Evolutionary conservation across 2,329 filamentous ascomycete genomes (phyloP).

Genomic region (Fusarium tupiense): DNA sequence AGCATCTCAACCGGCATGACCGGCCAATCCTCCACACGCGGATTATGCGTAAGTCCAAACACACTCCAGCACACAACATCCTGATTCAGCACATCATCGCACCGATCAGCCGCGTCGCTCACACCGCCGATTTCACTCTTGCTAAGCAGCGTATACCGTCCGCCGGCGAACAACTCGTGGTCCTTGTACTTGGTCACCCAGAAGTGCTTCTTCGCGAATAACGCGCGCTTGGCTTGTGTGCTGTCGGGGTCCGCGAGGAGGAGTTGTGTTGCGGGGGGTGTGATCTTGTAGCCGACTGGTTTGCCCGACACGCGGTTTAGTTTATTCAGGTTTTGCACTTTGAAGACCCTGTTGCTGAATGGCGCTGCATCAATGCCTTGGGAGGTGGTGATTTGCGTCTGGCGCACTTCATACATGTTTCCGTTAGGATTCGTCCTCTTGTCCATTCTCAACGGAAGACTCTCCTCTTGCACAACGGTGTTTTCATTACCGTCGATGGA

Average conservation of each 20-base stretch:
- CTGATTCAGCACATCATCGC: constrained; percentile 14
- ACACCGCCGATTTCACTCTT: constrained; percentile 10
- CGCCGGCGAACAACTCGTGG: constrained; percentile 56
- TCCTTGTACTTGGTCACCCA: constrained; percentile 60
- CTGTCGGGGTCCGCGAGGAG: constrained; percentile 54
- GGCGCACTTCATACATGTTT: constrained; percentile 53
- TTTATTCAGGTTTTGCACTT: constrained; percentile 57
- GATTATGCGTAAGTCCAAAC: constrained; percentile 11
- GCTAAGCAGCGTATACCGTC: constrained; percentile 49
- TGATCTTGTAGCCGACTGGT: constrained; percentile 60
- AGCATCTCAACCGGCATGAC: constrained; percentile 19
- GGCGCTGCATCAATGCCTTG: constrained; percentile 61
- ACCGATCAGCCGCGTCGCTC: constrained; percentile 3
- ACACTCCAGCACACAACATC: constrained; percentile 20
- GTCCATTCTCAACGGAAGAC: constrained; percentile 55
- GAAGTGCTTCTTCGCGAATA: constrained; percentile 56
- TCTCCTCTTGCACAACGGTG: constrained; percentile 58
- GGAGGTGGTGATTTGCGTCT: constrained; percentile 56
- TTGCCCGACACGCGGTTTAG: constrained; percentile 56
- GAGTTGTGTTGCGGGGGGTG: constrained; percentile 51
- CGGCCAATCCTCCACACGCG: constrained; percentile 6
- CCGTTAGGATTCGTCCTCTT: constrained; percentile 59
- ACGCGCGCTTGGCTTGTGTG: constrained; percentile 52
- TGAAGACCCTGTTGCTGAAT: constrained; percentile 59
- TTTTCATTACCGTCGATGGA: constrained; percentile 70